A percentile compares a stretch with the other conserved stretches of the same genome.
These are phyloP conservation scores for Xylaria sp. DNA, from an alignment of 2,329 filamentous ascomycete genomes.

Conservation along the genomic window DNA sequence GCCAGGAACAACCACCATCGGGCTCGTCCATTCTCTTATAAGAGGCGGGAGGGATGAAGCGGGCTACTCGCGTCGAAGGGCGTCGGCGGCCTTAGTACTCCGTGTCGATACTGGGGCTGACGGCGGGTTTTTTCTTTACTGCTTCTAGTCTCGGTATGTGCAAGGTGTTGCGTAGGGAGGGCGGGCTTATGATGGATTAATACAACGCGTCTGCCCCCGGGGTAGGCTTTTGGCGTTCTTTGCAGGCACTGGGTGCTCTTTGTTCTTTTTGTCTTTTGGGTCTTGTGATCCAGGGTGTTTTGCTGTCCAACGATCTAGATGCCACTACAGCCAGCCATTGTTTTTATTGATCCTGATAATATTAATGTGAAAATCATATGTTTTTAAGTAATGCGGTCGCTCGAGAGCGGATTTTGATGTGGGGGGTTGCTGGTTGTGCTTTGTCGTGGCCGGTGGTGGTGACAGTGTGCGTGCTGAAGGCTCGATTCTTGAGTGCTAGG, in stretches of 20 bases:
- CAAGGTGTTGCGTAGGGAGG: constrained; percentile 24
- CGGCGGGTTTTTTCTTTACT: constrained; percentile 22
- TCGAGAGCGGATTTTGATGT: background rate
- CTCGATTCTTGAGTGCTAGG: constrained; percentile 17
- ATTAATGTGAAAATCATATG: constrained; percentile 22
- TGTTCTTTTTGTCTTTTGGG: constrained; percentile 41
- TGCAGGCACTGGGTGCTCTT: constrained; percentile 32
- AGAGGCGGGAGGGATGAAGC: background rate
- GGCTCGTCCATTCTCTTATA: constrained; percentile 63
- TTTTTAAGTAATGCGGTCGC: background rate
- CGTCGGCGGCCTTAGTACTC: constrained; percentile 22
- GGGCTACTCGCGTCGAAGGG: constrained; percentile 26
- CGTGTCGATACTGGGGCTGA: constrained; percentile 13
- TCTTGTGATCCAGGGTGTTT: constrained; percentile 34
- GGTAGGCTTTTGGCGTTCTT: constrained; percentile 27
- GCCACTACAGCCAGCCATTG: constrained; percentile 28
- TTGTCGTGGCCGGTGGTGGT: constrained; percentile 20
- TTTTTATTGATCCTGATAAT: constrained; percentile 19
- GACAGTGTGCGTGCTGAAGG: constrained; percentile 12
- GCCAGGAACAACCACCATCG: constrained; percentile 59
- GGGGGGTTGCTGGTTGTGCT: background rate
- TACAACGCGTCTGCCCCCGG: constrained; percentile 17
- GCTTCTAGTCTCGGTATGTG: constrained; percentile 25
- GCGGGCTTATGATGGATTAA: constrained; percentile 18
- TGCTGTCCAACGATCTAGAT: constrained; percentile 26